Percentiles rank a stretch among this genome's conserved stretches.
phyloP scores from a whole-genome alignment of 225 moss, liverwort and hornwort species.

The Pleurozium schreberi region DNA sequence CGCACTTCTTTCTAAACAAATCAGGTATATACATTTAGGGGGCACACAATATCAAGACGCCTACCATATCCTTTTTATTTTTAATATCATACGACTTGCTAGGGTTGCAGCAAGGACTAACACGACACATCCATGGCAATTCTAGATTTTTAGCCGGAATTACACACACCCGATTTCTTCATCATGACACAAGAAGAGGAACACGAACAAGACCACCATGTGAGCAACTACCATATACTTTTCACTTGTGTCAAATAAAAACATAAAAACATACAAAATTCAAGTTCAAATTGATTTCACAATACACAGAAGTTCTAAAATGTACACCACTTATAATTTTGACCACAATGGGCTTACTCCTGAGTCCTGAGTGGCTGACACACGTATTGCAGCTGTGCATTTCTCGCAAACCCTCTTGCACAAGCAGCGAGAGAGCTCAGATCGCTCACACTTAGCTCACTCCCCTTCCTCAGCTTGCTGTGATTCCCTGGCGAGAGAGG shows the following conservation, averaged over 20 bases:
- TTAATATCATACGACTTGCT: no score
- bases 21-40: background rate
- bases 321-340: background rate
- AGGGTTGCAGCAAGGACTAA: no score
- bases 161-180: no score
- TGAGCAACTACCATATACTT: background rate
- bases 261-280: background rate
- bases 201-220: no score
- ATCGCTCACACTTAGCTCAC: background rate
- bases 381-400: no score
- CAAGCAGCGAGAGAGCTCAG: background rate
- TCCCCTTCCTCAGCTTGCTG: background rate
- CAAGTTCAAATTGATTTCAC: background rate
- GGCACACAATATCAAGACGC: rapidly evolving
- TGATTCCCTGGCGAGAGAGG: background rate
- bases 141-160: no score
- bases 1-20: background rate
- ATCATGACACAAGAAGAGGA: no score
- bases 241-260: background rate
- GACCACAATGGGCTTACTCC: background rate
- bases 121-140: no score
- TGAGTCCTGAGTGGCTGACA: background rate
- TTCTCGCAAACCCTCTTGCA: background rate
- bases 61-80: background rate
- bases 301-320: background rate